Percentiles rank a stretch among this genome's conserved stretches.
Evolutionary conservation across 1,284 basidiomycete genomes (phyloP).

Genomic region (Lentinula novae-zelandiae): DNA sequence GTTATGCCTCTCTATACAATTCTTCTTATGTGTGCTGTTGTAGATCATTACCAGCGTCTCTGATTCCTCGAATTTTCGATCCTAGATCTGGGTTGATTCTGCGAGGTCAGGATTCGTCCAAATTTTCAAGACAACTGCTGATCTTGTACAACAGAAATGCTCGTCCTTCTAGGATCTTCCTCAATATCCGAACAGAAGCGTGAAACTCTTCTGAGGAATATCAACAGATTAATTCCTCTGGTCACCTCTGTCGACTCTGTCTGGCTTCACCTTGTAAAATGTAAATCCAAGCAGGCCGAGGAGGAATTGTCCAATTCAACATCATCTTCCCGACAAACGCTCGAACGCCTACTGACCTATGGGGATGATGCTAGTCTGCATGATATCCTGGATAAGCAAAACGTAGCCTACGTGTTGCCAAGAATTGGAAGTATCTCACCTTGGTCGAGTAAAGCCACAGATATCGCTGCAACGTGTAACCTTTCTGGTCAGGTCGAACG

Average conservation of each 20-base stretch:
- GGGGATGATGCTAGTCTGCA: slow-evolving; percentile 72
- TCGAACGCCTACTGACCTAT: slow-evolving; percentile 82
- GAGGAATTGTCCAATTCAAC: slow-evolving; percentile 41
- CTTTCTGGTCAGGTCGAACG: slow-evolving; percentile 62
- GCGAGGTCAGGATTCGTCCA: neutral
- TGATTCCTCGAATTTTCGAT: neutral
- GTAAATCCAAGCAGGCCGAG: slow-evolving; percentile 45
- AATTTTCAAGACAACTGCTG: neutral
- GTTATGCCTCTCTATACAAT: neutral
- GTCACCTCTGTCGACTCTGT: slow-evolving; percentile 78
- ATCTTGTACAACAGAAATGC: neutral
- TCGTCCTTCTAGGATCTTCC: slow-evolving; percentile 65
- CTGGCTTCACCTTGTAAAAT: slow-evolving; percentile 85
- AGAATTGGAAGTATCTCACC: slow-evolving; percentile 80
- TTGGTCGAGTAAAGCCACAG: slow-evolving; percentile 90
- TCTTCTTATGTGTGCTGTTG: neutral
- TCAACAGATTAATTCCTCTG: slow-evolving; percentile 52
- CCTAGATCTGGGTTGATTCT: neutral
- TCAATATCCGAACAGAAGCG: slow-evolving; percentile 71
- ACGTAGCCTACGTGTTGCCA: slow-evolving; percentile 75
- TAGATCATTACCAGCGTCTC: neutral
- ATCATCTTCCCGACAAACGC: slow-evolving; percentile 49
- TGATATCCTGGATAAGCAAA: slow-evolving; percentile 36
- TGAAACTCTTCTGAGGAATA: slow-evolving; percentile 59
- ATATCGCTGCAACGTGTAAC: slow-evolving; percentile 77